Base-by-base conservation (phyloP, 768 basidiomycete genomes). In the Calvatia gigantea region DNA sequence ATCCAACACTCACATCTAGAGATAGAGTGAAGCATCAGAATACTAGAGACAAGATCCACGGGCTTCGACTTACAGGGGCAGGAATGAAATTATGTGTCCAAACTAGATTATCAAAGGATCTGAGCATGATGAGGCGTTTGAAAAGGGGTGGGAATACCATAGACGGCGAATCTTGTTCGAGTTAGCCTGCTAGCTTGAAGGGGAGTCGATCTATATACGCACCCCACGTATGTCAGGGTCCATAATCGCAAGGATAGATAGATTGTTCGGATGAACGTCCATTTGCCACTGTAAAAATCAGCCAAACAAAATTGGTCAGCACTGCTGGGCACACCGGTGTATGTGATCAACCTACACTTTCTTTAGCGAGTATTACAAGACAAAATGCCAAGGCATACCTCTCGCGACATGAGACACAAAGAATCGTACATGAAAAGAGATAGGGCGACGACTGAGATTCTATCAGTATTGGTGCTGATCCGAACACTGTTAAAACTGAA, bases 381-480 rank as follows among this genome's bases (percentile, higher is more conserved):
- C 7, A 42, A 9, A 21, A 9, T 33, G 17, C 14, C 14, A n/a
- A 29, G 8, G 19, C 50, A 27, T 7, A 51, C 50, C 50, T 51
- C 50, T 31, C 38, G 50, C 7, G 50, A 41, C 15, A 51, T 29
- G 21, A 51, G 38, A n/a, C 50, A 51, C 27, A 51, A 31, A 6
- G 50, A 41, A n/a, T 51, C 50, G 17, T 51, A 51, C 6, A 31
- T 29, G 15, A 51, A 27, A 17, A 51, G 37, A 17, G 37, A 12
- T 1, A 51, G 25, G 2, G 50, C 50, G 19, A 32, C 37, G 31
- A 28, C 50, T 51, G 15, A 8, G 17, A 42, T 9, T 7, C 12
- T 17, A 19, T 23, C 41, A 42, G 19, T 23, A n/a, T 32, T 11
- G n/a, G 21, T 35, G 46, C 38, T 4, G 46, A 19, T 25, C 17